A percentile compares a stretch with the other conserved stretches of the same genome.
These are phyloP conservation scores for Neurospora sp. DNA, from an alignment of 2,329 filamentous ascomycete species.

Conservation along the genomic window DNA sequence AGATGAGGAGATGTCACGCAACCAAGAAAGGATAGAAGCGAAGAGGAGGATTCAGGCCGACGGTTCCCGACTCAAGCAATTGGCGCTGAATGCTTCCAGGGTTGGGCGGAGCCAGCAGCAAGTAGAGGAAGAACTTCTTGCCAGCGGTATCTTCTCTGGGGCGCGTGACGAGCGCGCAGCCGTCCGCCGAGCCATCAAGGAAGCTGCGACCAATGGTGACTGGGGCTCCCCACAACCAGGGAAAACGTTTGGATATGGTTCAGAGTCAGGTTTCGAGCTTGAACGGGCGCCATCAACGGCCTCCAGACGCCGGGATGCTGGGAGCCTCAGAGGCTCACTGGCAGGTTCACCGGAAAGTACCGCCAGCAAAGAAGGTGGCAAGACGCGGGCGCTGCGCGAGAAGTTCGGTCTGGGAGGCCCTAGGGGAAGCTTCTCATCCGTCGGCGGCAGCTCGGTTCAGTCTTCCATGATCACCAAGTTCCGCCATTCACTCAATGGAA, in stretches of 20 bases:
- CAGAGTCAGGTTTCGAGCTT: slow-evolving; percentile 15
- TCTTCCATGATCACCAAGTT: slow-evolving; percentile 10
- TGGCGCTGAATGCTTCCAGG: slow-evolving; percentile 14
- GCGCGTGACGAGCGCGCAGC: slow-evolving; percentile 28
- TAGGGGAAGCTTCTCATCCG: slow-evolving; percentile 15
- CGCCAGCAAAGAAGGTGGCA: slow-evolving; percentile 16
- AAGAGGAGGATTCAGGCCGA: slow-evolving; percentile 25
- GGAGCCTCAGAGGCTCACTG: neutral
- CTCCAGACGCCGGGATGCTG: slow-evolving; percentile 1
- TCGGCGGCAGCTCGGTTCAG: slow-evolving; percentile 12
- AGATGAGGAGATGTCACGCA: slow-evolving; percentile 24
- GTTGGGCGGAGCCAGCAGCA: slow-evolving; percentile 23
- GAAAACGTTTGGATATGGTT: slow-evolving; percentile 6
- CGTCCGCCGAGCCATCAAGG: slow-evolving; percentile 26
- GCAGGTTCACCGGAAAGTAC: slow-evolving; percentile 6
- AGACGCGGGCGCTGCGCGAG: slow-evolving; percentile 18
- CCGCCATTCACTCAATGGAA: slow-evolving; percentile 13
- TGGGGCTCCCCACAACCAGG: slow-evolving; percentile 2
- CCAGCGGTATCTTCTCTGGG: slow-evolving; percentile 32
- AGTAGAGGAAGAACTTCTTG: slow-evolving; percentile 30
- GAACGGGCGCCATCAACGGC: slow-evolving; percentile 3
- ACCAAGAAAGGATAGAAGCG: slow-evolving; percentile 9
- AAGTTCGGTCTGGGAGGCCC: slow-evolving; percentile 15
- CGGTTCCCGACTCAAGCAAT: slow-evolving; percentile 19
- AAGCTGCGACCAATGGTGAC: slow-evolving; percentile 9